Percentiles rank a stretch among this genome's conserved stretches.
Evolutionary conservation across 129 eudicot genomes (phyloP).

Genomic region (Centaurea solstitialis): DNA sequence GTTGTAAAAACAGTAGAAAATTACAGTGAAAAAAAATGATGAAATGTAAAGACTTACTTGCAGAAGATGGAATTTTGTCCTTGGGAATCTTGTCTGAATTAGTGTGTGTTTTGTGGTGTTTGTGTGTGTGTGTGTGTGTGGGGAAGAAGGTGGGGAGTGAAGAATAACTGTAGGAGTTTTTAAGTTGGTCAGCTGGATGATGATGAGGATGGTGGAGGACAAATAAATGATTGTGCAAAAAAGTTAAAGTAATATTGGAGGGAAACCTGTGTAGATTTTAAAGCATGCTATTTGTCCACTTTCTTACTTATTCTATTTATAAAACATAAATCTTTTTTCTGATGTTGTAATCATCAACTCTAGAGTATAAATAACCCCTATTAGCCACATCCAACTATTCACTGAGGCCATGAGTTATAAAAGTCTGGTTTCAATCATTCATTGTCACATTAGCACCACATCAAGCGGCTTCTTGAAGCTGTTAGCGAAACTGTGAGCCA

Average conservation of each 20-base stretch:
- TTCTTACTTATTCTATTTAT: background rate
- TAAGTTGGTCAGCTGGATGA: constrained; percentile 15
- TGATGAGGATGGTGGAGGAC: constrained; percentile 15
- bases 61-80: constrained; percentile 18
- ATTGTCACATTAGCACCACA: no score
- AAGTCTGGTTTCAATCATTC: no score
- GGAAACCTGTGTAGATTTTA: background rate
- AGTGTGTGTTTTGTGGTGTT: background rate
- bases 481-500: no score
- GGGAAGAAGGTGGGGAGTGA: constrained; percentile 19
- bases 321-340: background rate
- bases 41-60: constrained; percentile 21
- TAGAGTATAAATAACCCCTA: background rate
- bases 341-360: background rate
- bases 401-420: no score
- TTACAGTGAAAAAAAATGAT: constrained; percentile 10
- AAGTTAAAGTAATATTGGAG: background rate
- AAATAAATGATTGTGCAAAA: background rate
- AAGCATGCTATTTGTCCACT: background rate
- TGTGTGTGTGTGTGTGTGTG: constrained; percentile 1
- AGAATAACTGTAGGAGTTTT: constrained; percentile 6
- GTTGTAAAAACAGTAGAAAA: background rate
- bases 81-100: constrained; percentile 15
- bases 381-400: no score
- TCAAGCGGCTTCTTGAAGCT: no score